Evolutionary conservation across 192 early-diverging fungal genomes (phyloP).

Genomic region (Paraglomus brasilianum): DNA sequence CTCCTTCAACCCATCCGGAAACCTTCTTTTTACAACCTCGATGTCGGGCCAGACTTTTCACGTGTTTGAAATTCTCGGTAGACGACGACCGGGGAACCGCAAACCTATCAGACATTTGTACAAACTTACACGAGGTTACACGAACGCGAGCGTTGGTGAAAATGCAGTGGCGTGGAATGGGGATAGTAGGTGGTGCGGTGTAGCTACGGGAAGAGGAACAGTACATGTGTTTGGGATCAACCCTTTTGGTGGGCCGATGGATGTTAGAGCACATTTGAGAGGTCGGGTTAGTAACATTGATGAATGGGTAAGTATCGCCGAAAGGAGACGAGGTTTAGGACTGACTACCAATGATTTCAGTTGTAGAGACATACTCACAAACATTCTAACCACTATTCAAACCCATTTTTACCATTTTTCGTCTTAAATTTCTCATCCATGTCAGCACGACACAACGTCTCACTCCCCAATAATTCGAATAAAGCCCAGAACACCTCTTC

Average conservation of each 20-base stretch:
- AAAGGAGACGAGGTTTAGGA: background rate
- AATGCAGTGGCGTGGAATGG: constrained; percentile 56
- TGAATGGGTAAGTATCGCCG: constrained; percentile 24
- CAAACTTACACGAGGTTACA: constrained; percentile 75
- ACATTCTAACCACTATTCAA: background rate
- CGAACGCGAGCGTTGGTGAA: constrained; percentile 69
- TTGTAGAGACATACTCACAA: background rate
- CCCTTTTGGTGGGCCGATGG: constrained; percentile 58
- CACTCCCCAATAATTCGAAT: constrained; percentile 39
- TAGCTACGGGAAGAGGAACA: constrained; percentile 72
- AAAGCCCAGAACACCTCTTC: constrained; percentile 44
- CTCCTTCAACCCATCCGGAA: constrained; percentile 64
- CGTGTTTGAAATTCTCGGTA: constrained; percentile 56
- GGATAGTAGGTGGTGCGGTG: constrained; percentile 74
- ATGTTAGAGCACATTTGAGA: constrained; percentile 54
- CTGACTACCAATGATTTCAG: background rate
- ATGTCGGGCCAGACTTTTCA: constrained; percentile 73
- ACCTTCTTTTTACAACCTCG: constrained; percentile 68
- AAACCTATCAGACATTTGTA: constrained; percentile 54
- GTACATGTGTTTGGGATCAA: constrained; percentile 72
- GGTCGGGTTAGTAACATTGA: constrained; percentile 40
- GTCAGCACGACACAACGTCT: constrained; percentile 21
- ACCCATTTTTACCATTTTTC: background rate
- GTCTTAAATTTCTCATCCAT: background rate
- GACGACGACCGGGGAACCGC: constrained; percentile 19